Conservation (phyloP, 202 grass and related monocot species). For the Elaeis oleifera region DNA sequence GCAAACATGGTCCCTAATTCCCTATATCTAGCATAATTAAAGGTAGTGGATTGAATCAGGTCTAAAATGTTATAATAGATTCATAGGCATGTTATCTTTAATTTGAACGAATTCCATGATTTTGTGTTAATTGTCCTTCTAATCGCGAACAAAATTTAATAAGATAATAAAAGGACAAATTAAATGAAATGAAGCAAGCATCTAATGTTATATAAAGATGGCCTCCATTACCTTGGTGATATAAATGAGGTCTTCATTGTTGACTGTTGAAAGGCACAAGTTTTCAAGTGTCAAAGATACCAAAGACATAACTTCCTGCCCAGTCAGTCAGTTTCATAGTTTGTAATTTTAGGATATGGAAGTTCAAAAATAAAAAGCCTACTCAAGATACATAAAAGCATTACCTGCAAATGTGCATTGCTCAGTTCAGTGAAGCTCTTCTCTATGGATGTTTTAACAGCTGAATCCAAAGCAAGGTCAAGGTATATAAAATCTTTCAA, state of each 20-base stretch:
- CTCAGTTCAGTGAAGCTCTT: conserved; percentile 9
- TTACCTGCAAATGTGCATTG: conserved; percentile 6
- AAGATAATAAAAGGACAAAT: too few relatives aligned
- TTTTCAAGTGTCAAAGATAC: conserved; percentile 16
- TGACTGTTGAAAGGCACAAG: conserved; percentile 11
- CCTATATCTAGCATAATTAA: too few relatives aligned
- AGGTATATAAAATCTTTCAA: conserved; percentile 22
- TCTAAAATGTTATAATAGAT: too few relatives aligned
- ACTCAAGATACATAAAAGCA: too few relatives aligned
- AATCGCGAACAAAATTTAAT: too few relatives aligned
- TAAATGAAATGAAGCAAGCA: too few relatives aligned
- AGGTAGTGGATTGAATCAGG: too few relatives aligned
- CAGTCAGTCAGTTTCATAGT: too few relatives aligned
- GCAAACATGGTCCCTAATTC: too few relatives aligned
- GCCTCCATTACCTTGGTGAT: conserved; percentile 1
- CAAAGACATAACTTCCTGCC: not conserved
- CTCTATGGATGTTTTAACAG: conserved; percentile 10
- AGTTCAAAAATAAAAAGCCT: not conserved
- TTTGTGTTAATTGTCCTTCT: too few relatives aligned
- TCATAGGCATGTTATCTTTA: too few relatives aligned
- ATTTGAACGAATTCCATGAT: too few relatives aligned
- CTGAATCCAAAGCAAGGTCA: conserved; percentile 11
- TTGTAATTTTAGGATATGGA: not conserved
- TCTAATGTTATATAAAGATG: not conserved
- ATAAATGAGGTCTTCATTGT: conserved; percentile 22